Conservation (phyloP, 495 filamentous ascomycete species). For the Penicillium angulare region DNA sequence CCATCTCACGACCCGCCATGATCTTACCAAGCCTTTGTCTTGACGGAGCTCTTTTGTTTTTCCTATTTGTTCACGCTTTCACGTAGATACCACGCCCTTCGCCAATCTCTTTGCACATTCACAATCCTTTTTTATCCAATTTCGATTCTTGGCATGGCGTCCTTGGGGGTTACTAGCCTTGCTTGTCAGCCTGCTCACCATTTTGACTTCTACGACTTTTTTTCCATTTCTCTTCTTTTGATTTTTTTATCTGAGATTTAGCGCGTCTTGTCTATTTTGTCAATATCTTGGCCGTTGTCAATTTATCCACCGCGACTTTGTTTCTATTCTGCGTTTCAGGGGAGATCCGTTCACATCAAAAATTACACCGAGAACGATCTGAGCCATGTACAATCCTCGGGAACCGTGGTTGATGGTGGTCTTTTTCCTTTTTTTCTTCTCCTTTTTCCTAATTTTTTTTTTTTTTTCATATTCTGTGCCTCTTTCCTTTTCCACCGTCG, state of each 20-base stretch:
- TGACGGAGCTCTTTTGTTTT: conserved; percentile 25
- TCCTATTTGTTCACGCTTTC: conserved; percentile 20
- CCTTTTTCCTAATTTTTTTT: background rate
- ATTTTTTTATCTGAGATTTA: conserved; percentile 5
- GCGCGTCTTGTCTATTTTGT: conserved; percentile 7
- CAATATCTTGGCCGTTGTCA: background rate
- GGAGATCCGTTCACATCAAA: conserved; percentile 16
- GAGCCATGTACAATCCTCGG: conserved; percentile 6
- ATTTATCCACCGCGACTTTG: conserved; percentile 2
- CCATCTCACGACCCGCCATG: conserved; percentile 28
- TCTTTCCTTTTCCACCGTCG: background rate
- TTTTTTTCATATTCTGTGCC: no score
- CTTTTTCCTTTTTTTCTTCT: conserved; percentile 8
- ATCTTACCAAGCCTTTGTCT: conserved; percentile 16
- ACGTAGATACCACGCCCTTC: conserved; percentile 29
- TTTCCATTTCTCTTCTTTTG: conserved; percentile 8
- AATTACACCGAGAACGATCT: conserved; percentile 22
- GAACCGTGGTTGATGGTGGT: conserved; percentile 4
- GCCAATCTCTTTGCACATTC: conserved; percentile 20
- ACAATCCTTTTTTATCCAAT: conserved; percentile 15
- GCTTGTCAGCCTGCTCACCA: conserved; percentile 4
- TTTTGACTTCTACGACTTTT: conserved; percentile 1
- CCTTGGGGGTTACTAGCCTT: background rate
- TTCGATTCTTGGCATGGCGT: conserved; percentile 6
- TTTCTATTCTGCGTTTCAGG: background rate